Base-by-base conservation (phyloP, 805 yeast genomes). In the Schwanniomyces vanrijiae region DNA sequence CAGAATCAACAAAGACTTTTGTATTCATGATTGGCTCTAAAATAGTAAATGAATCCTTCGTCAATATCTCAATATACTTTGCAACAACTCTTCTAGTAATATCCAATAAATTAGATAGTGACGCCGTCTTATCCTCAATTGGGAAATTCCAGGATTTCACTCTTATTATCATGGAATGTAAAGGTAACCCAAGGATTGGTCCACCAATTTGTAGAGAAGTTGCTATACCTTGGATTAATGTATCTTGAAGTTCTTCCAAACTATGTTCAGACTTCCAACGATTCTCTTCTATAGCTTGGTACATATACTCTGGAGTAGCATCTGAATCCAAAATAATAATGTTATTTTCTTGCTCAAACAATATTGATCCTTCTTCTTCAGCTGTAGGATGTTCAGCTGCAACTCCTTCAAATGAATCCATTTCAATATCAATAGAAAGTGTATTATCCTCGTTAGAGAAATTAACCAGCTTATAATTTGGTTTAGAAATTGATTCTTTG, bases 21-120 rank as follows among this genome's bases (percentile, higher is more conserved):
- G 90, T 84, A 29, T 78, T 74, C 97, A 94, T 92, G 24, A 87
- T 75, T 0, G 99, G 99, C 65, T 94, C 98, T 64, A 92, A 71
- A 1, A 91, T 64, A 1, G 84, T 76, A 59, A 79, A 81, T 1
- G 64, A 54, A 0, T 51, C 47, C 4, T 40, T 43, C 11, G 50
- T 31, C 4, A 45, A 47, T 2, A 61, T 65, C 25, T 52, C 35
- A 9, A 73, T 55, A n/a, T 55, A 59, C 22, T 54, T 53, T 2
- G 52, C 5, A 4, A 71, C 58, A 0, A 63, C 75, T 40, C 74
- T 68, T 44, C 76, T 62, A 5, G 77, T 74, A 6, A 76, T 75
- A 18, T 68, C 72, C 11, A 79, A 66, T 8, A 82, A 54, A 2
- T 67, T 71, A 0, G 81, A 71, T 3, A 60, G 43, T n/a, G 71